These are phyloP conservation scores for Lasiosphaeris hirsuta DNA, from an alignment of 495 filamentous ascomycete genomes.

Conservation along the genomic window DNA sequence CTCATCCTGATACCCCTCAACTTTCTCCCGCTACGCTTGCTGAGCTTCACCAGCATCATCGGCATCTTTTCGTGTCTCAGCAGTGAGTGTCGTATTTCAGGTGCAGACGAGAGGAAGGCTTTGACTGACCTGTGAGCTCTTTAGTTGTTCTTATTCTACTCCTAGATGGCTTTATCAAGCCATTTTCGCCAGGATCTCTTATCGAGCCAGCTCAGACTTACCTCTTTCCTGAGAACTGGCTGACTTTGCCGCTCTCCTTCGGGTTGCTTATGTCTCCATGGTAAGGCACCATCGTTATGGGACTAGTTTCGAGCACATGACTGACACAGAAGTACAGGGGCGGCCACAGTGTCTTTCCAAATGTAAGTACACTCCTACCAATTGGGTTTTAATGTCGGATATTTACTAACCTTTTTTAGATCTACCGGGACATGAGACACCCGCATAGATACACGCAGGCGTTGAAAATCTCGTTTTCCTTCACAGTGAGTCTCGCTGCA, in stretches of 20 bases:
- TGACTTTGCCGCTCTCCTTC: slow-evolving; percentile 84
- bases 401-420: slow-evolving; percentile 36
- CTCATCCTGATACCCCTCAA: slow-evolving; percentile 76
- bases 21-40: slow-evolving; percentile 77
- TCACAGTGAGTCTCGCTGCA: slow-evolving; percentile 62
- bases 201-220: slow-evolving; percentile 75
- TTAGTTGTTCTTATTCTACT: slow-evolving; percentile 77
- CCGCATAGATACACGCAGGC: slow-evolving; percentile 77
- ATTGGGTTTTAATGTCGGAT: not conserved
- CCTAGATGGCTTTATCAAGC: slow-evolving; percentile 81
- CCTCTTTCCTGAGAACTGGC: slow-evolving; percentile 81
- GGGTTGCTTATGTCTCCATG: slow-evolving; percentile 96
- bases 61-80: slow-evolving; percentile 84
- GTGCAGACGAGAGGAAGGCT: too few relatives aligned
- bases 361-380: slow-evolving; percentile 37
- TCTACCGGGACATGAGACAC: slow-evolving; percentile 97
- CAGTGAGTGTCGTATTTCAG: slow-evolving; percentile 54
- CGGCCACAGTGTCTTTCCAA: slow-evolving; percentile 91
- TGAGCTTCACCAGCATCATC: slow-evolving; percentile 87
- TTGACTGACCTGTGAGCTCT: slow-evolving; percentile 2
- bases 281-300: slow-evolving; percentile 31
- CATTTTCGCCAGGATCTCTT: slow-evolving; percentile 75
- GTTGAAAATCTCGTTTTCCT: slow-evolving; percentile 79
- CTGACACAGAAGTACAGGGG: slow-evolving; percentile 43
- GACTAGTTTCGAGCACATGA: not conserved